These are phyloP conservation scores for Ogataea paraovalis DNA, from an alignment of 805 yeast species.

Conservation along the genomic window DNA sequence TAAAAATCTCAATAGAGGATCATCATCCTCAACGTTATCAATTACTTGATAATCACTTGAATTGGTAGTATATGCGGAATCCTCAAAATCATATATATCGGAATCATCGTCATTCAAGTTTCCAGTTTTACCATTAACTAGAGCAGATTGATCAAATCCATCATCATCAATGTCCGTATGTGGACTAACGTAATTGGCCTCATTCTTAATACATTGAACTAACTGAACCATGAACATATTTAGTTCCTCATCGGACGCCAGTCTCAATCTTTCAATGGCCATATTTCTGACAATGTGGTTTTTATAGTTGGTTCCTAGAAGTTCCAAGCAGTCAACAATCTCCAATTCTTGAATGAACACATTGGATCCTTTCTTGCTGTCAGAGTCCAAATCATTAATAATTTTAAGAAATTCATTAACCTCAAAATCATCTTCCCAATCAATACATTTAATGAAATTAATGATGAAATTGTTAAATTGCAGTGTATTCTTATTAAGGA, in stretches of 20 bases:
- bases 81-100: conserved; percentile 22
- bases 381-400: conserved; percentile 27
- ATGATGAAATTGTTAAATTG: conserved; percentile 35
- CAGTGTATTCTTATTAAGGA: conserved; percentile 29
- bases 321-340: conserved; percentile 52
- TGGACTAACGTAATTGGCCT: conserved; percentile 32
- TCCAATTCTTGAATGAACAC: conserved; percentile 32
- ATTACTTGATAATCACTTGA: conserved; percentile 33
- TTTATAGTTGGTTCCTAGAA: conserved; percentile 73
- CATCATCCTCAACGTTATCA: conserved; percentile 23
- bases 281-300: conserved; percentile 73
- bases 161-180: conserved; percentile 22
- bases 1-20: conserved; percentile 24
- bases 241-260: conserved; percentile 77
- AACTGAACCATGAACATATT: conserved; percentile 80
- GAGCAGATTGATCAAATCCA: conserved; percentile 3
- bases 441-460: conserved; percentile 80
- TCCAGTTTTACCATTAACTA: background rate
- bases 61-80: conserved; percentile 23
- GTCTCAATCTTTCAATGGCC: conserved; percentile 79
- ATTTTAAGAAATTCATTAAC: conserved; percentile 62
- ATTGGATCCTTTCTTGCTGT: conserved; percentile 16
- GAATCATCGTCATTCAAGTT: conserved; percentile 11
- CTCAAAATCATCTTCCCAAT: conserved; percentile 84
- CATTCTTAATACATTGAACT: conserved; percentile 89